Evolutionary conservation across 768 basidiomycete species (phyloP), one percentile per base, ranked within the genome.

Genomic region (Suillus fuscotomentosus): DNA sequence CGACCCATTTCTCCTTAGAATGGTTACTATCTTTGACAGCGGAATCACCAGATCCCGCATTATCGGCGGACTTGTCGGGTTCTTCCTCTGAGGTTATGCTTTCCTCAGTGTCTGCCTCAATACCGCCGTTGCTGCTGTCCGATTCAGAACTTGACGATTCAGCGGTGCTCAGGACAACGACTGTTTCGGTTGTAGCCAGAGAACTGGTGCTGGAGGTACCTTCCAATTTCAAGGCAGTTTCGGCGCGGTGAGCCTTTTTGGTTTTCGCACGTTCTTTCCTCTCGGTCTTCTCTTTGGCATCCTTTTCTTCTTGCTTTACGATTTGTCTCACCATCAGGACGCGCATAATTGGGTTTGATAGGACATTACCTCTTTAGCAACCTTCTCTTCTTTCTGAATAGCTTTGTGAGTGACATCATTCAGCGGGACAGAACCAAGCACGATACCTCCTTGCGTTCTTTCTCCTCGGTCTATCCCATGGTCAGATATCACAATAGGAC

Each of bases 61-160:
- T 62, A 36, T 70, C 73, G 51, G 71, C 73, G 22, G 72, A 68
- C 70, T 84, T 84, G 47, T 87, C 83, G 24, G 73, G 71, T 70
- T 91, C 85, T 63, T 83, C 90, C 69, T 92, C 91, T 41, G 89
- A 90, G 3, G 89, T 88, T 67, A 89, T 78, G 70, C 89, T 90
- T 71, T 88, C 89, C 75, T 92, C 91, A 27, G 85, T 85, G 70
- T 92, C 91, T 9, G 88, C 89, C 64, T 91, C 91, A 60, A 83
- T 83, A 22, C 80, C 82, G 15, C 85, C 86, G 20, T 82, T 87
- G 72, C 79, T 85, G 63, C 74, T 81, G 69, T 88, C 88, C 34
- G 84, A 84, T 70, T 87, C 87, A 50, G 86, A 88, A 66, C 79
- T 83, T 31, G 85, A 82, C 74, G 70, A 60, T 71, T 74, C 66